A percentile compares a stretch with the other conserved stretches of the same genome.
Conservation (phyloP, 2,329 filamentous ascomycete species). For the Fusarium nematophilum region DNA sequence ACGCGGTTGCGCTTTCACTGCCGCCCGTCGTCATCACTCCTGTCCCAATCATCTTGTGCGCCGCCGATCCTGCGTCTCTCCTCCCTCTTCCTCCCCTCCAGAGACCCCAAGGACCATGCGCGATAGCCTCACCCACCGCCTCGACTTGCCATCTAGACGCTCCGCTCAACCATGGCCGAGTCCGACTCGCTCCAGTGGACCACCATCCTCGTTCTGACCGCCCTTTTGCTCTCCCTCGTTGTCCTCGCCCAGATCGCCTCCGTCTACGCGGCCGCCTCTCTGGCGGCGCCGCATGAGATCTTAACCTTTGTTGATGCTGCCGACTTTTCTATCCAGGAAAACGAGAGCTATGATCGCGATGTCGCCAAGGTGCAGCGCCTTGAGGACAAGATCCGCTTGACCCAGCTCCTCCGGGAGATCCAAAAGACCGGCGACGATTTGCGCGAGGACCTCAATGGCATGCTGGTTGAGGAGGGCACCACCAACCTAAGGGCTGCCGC, state of each 20-base stretch:
- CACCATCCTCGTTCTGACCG: slow-evolving; percentile 67
- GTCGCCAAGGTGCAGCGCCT: slow-evolving; percentile 67
- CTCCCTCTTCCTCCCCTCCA: slow-evolving; percentile 32
- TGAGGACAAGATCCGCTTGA: slow-evolving; percentile 71
- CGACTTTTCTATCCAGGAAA: slow-evolving; percentile 72
- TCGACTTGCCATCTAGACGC: slow-evolving; percentile 43
- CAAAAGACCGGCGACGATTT: slow-evolving; percentile 70
- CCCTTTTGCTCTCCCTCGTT: slow-evolving; percentile 65
- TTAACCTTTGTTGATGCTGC: slow-evolving; percentile 68
- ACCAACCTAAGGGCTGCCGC: slow-evolving; percentile 59
- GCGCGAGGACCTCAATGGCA: slow-evolving; percentile 67
- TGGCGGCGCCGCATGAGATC: slow-evolving; percentile 68
- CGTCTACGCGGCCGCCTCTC: slow-evolving; percentile 66
- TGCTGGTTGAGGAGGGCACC: slow-evolving; percentile 60
- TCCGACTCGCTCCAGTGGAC: slow-evolving; percentile 66
- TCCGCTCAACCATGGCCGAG: slow-evolving; percentile 59
- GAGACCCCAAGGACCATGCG: slow-evolving; percentile 41
- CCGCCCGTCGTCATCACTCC: slow-evolving; percentile 38
- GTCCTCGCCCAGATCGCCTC: slow-evolving; percentile 64
- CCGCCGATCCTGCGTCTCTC: slow-evolving; percentile 29
- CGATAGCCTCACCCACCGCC: slow-evolving; percentile 43
- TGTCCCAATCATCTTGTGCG: slow-evolving; percentile 29
- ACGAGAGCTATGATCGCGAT: slow-evolving; percentile 72
- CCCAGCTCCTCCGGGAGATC: slow-evolving; percentile 69
- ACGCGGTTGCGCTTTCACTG: slow-evolving; percentile 37